Base-by-base conservation (phyloP, 768 basidiomycete species). In the Lyophyllum semitale region DNA sequence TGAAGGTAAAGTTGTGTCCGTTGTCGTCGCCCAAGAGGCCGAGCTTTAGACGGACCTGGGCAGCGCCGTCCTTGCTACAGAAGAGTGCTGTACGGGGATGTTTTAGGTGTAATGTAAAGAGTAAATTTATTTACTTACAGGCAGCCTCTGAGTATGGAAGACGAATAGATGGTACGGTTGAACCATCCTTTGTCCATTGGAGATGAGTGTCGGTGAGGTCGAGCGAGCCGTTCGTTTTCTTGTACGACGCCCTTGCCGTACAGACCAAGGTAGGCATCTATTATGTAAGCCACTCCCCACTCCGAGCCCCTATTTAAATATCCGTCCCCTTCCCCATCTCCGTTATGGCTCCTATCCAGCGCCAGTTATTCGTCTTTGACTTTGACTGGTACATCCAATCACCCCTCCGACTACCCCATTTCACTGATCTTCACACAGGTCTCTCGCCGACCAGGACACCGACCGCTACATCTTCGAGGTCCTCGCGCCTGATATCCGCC, bases 381-480 rank as follows among this genome's bases (percentile, higher is more conserved):
- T 99, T 98, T 74, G 96, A 99, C 80, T 98, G 95, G 96, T 89
- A 59, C 60, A 68, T 65, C 41, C 26, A 32, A 15, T 15, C 26
- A 26, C 15, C 8, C 25, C 4, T 29, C 29, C 22, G 29, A 15
- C 29, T 9, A 13, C 4, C n/a, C 7, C 9, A 41, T 25, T n/a
- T n/a, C 33, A 47, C 59, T 59, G 26, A 64, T 55, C 49, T 26
- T 25, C 18, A 13, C 17, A 33, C 61, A 93, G 91, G 91, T 93
- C 91, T 32, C 82, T 91, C 73, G 86, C 87, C 51, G 96, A 99
- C 74, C 95, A 98, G 75, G 97, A 99, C 75, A 89, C 95, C 0
- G 97, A 98, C 72, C 79, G 95, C 72, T 99, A 89, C 84, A 76
- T 95, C 55, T 87, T 93, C 60, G 93, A 95, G 69, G 93, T 96